Percentiles rank a stretch among this genome's conserved stretches.
These are phyloP conservation scores for Xylariaceae sp. DNA, from an alignment of 2,329 filamentous ascomycete species.

Conservation along the genomic window DNA sequence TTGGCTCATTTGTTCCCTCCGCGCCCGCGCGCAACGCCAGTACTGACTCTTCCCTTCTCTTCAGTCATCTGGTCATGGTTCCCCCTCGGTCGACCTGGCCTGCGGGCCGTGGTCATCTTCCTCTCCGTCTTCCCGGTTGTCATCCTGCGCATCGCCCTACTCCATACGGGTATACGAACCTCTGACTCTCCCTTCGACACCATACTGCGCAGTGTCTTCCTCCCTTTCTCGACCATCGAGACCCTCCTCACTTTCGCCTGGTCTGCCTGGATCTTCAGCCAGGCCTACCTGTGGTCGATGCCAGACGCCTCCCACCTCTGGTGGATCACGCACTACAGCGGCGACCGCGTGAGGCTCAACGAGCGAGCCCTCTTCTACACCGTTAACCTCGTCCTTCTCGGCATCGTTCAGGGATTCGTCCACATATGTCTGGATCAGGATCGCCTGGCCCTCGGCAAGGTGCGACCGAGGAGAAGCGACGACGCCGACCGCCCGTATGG, in stretches of 20 bases:
- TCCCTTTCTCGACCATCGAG: constrained; percentile 55
- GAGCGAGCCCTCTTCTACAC: constrained; percentile 79
- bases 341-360: constrained; percentile 70
- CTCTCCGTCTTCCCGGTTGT: constrained; percentile 69
- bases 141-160: constrained; percentile 76
- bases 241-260: constrained; percentile 69
- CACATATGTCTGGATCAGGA: constrained; percentile 73
- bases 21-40: neutral
- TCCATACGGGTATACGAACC: constrained; percentile 68
- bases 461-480: constrained; percentile 19
- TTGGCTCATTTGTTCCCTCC: neutral
- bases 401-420: constrained; percentile 57
- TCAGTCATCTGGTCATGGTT: constrained; percentile 82
- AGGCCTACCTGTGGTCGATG: constrained; percentile 71
- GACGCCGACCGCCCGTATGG: constrained; percentile 10
- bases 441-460: constrained; percentile 44
- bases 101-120: constrained; percentile 70
- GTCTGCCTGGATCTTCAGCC: constrained; percentile 72
- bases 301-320: constrained; percentile 53
- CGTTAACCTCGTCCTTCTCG: constrained; percentile 60
- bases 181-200: constrained; percentile 61
- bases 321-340: constrained; percentile 64
- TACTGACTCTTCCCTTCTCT: constrained; percentile 5
- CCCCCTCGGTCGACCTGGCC: constrained; percentile 65
- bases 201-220: constrained; percentile 50